Conservation (phyloP, 2,329 filamentous ascomycete genomes). For the Sclerotinia trifoliorum region DNA sequence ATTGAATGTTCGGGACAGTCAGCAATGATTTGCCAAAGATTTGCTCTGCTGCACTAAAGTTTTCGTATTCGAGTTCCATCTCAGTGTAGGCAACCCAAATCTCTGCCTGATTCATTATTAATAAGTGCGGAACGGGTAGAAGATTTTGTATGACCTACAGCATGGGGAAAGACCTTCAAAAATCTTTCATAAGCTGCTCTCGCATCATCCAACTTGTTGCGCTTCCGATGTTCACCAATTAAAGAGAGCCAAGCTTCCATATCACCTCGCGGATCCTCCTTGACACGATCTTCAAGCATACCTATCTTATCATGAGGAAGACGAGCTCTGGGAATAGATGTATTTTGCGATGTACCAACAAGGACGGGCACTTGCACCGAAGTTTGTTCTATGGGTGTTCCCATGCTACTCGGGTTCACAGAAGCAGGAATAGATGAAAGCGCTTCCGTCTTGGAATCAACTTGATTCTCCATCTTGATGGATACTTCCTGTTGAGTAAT, state of each 20-base stretch:
- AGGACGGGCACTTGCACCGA: slow-evolving; percentile 36
- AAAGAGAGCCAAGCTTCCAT: slow-evolving; percentile 87
- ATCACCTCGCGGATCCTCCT: slow-evolving; percentile 89
- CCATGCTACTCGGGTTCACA: slow-evolving; percentile 33
- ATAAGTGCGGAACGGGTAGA: slow-evolving; percentile 28
- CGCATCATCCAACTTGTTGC: slow-evolving; percentile 78
- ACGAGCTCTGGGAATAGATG: slow-evolving; percentile 39
- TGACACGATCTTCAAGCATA: slow-evolving; percentile 79
- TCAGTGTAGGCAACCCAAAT: slow-evolving; percentile 87
- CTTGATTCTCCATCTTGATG: slow-evolving; percentile 34
- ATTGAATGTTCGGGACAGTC: slow-evolving; percentile 74
- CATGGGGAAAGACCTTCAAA: slow-evolving; percentile 81
- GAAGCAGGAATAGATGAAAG: slow-evolving; percentile 31
- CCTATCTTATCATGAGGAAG: slow-evolving; percentile 41
- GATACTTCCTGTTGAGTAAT: slow-evolving; percentile 35
- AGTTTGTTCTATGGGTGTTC: slow-evolving; percentile 31
- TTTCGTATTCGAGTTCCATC: slow-evolving; percentile 85
- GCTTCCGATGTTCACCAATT: slow-evolving; percentile 79
- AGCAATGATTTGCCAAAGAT: slow-evolving; percentile 81
- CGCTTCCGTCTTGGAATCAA: slow-evolving; percentile 33
- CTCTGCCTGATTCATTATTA: slow-evolving; percentile 65
- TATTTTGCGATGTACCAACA: slow-evolving; percentile 28
- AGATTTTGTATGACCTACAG: slow-evolving; percentile 61
- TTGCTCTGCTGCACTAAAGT: slow-evolving; percentile 74
- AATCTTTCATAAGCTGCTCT: slow-evolving; percentile 83